phyloP scores from a whole-genome alignment of 1,284 basidiomycete species.

The Xanthoconium separans region DNA sequence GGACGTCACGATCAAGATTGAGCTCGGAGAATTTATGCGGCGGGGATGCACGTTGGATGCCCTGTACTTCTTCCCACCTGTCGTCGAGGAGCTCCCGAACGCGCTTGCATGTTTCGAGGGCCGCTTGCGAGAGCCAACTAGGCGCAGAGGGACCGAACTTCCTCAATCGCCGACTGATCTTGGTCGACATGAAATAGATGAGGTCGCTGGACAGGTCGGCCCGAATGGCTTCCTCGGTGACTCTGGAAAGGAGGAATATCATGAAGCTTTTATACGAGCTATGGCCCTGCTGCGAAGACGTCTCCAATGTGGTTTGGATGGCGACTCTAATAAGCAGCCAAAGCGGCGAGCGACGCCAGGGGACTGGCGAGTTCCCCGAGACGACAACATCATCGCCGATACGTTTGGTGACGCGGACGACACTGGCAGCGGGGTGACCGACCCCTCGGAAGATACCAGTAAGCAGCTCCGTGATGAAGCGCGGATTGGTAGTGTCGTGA shows the following conservation, averaged over 20 bases:
- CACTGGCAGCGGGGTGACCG: slow-evolving; percentile 16
- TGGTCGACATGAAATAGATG: slow-evolving; percentile 28
- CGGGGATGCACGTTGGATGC: slow-evolving; percentile 15
- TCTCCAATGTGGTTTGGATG: slow-evolving; percentile 41
- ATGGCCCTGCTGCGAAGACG: slow-evolving; percentile 8
- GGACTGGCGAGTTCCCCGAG: slow-evolving; percentile 19
- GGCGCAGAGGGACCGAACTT: slow-evolving; percentile 32
- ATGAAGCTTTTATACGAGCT: slow-evolving; percentile 49
- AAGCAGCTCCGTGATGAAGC: slow-evolving; percentile 37
- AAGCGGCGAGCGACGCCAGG: slow-evolving; percentile 39
- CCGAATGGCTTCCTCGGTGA: slow-evolving; percentile 27
- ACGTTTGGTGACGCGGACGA: slow-evolving; percentile 32
- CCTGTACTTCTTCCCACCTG: slow-evolving; percentile 12
- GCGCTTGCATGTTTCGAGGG: not conserved
- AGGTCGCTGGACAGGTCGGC: slow-evolving; percentile 30
- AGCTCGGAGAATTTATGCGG: slow-evolving; percentile 25
- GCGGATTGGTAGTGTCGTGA: slow-evolving; percentile 32
- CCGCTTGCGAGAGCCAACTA: slow-evolving; percentile 6
- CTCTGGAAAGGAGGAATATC: slow-evolving; percentile 35
- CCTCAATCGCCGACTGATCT: slow-evolving; percentile 34
- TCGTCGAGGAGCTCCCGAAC: slow-evolving; percentile 7
- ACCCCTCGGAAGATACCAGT: slow-evolving; percentile 34
- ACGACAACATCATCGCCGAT: slow-evolving; percentile 36
- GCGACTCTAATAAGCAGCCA: slow-evolving; percentile 39
- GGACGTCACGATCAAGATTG: slow-evolving; percentile 27